A percentile compares a stretch with the other conserved stretches of the same genome.
These are phyloP conservation scores for Mycogone perniciosa DNA, from an alignment of 2,329 filamentous ascomycete species.

Conservation along the genomic window DNA sequence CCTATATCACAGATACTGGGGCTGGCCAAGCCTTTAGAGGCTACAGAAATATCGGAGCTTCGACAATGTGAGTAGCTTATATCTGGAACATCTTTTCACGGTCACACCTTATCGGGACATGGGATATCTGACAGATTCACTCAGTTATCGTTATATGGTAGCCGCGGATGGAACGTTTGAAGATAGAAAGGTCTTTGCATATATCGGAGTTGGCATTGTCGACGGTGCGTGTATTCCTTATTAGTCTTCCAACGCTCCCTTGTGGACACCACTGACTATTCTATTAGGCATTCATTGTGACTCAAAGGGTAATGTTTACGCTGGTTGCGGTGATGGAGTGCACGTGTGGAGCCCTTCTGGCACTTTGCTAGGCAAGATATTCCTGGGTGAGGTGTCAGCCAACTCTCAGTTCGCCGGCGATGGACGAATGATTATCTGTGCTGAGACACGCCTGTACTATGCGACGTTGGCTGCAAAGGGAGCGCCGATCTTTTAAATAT, in stretches of 20 bases:
- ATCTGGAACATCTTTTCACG: too few relatives aligned
- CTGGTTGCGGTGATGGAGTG: constrained; percentile 43
- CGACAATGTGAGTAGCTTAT: constrained; percentile 6
- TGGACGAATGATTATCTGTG: constrained; percentile 35
- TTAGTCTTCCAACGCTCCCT: constrained; percentile 14
- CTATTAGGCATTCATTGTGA: constrained; percentile 45
- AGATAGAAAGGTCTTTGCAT: constrained; percentile 12
- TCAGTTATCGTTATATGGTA: constrained; percentile 11
- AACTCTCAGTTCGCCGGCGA: constrained; percentile 43
- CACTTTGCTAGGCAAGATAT: constrained; percentile 39
- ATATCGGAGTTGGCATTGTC: constrained; percentile 3
- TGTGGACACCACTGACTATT: constrained; percentile 44
- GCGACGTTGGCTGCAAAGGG: constrained; percentile 5
- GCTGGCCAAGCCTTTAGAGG: constrained; percentile 22
- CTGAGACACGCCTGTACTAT: constrained; percentile 9
- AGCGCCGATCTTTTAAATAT: constrained; percentile 5
- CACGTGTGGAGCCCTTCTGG: constrained; percentile 42
- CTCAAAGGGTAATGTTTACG: constrained; percentile 41
- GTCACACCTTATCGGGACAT: not conserved
- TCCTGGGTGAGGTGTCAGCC: constrained; percentile 35
- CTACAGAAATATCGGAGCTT: constrained; percentile 1
- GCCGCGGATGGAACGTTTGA: constrained; percentile 24
- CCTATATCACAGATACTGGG: constrained; percentile 42
- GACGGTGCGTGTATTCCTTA: constrained; percentile 20
- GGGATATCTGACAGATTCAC: not conserved